Base-by-base conservation (phyloP, 2,329 filamentous ascomycete species). In the Calonectria honghensis region DNA sequence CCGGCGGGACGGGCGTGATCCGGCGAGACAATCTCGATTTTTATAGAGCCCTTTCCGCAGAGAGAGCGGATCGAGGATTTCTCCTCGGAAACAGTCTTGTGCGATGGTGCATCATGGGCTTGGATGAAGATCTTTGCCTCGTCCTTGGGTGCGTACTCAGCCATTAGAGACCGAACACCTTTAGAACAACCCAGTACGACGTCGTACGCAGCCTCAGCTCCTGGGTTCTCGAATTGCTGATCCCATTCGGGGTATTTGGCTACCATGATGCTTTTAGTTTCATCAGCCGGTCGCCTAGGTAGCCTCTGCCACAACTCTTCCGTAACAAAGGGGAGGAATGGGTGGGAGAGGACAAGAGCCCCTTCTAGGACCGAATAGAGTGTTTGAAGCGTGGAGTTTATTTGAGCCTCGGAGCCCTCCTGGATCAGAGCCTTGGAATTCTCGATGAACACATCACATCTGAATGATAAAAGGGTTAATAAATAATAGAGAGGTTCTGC, bases 241-340 rank as follows among this genome's bases (percentile, higher is more conserved):
- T 91, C 89, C 84, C 92, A 93, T 65, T 90, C 87, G 10, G 95
- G 95, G 84, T 95, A 97, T 61, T 89, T 86, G 45, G 95, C 93
- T 59, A 95, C 83, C 86, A 94, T 93, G 84, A 97, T 94, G 10
- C 93, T 93, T 61, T 90, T 90, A 29, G 93, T 94, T 77, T 88
- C 88, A 84, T 96, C 94, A n/a, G 88, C 90, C 61, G 92, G 90
- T 67, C 94, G 89, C 65, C 94, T 91, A 10, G 94, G 94, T 75
- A 98, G 90, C 73, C 95, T 91, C 85, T 97, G 95, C 95, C 94
- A 96, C 76, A 96, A 88, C 85, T 96, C 94, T 84, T 96, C 94
- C 0, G 93, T 95, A 72, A 96, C 84, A 85, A 93, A 96, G 9
- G 94, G 94, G 92, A 95, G 94, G 87, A 94, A 95, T n/a, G 94